Evolutionary conservation across 306 rosid species (phyloP), one percentile per base, ranked within the genome.

Genomic region (Inga oerstediana): DNA sequence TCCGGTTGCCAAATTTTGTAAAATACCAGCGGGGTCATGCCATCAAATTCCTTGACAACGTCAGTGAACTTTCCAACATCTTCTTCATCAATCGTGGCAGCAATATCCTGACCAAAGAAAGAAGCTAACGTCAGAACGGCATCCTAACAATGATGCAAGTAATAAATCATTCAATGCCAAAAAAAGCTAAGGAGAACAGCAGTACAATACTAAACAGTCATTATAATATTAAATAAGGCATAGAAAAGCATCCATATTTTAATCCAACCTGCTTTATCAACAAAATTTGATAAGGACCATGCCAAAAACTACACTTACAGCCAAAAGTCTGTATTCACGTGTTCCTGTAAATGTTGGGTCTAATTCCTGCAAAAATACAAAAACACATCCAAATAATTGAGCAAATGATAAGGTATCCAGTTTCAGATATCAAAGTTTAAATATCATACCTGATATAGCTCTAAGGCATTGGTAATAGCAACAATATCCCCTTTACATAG

Each of bases 341-440:
- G 99, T 87, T 85, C 97, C 97, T 1, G 97, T 89, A 89, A 96
- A 96, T 41, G 95, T 94, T 64, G 98, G 97, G 91, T 96, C 99
- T 71, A 96, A 49, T n/a, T 96, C 99, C 98, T 94, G 95, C 85
- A 85, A 79, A 84, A 84, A 51, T 2, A 16, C 20, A 17, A 54
- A 89, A 82, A 58, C 54, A 81, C n/a, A 56, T 20, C 66, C 66
- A 82, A 68, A 35, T 7, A 79, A 30, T 78, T 84, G 62, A 86
- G 85, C 77, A 81, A 81, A 75, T 17, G 58, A 79, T 24, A 22
- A 64, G 79, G 46, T 76, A 43, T 54, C 45, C 71, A 48, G 66
- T 51, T 68, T 62, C 45, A 51, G 80, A 64, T 87, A 79, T 81
- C 79, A 43, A 70, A 83, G 49, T 75, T 68, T 62, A 84, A 65